Evolutionary conservation across 495 filamentous ascomycete species (phyloP), one percentile per base, ranked within the genome.

Genomic region (Penicillium turbatum): DNA sequence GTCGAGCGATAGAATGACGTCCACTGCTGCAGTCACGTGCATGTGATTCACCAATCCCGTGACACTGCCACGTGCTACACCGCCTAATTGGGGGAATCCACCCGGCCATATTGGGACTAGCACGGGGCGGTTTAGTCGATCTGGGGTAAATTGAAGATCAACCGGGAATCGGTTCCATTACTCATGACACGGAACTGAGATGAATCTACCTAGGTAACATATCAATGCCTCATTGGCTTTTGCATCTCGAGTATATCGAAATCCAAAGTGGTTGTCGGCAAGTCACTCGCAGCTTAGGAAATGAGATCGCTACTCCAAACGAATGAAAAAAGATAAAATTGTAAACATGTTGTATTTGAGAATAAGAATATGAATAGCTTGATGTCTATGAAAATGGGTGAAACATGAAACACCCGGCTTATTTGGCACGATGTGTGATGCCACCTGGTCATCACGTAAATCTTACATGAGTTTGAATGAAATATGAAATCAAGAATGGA

Each of bases 81-180:
- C 13, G 27, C 51, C 51, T 12, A 59, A 59, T 53, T 19, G 30
- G 1, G 30, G 11, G 17, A 13, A 34, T 27, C 48, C 48, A 16
- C 40, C 12, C 36, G 8, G 6, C 39, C 26, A 3, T 3, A 30
- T 30, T 53, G 16, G 42, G 51, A 44, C 41, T 47, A 46, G 51
- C n/a, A 16, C 35, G n/a, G 16, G 41, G 41, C 41, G 24, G 29
- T 44, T 56, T 34, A 30, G 56, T 35, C 34, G 53, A 62, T 62
- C 60, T 54, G 60, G 60, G 60, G 60, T 62, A 62, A 54, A 40
- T 26, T 51, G 37, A 36, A 39, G 49, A 54, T 56, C 42, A 3
- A 50, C 43, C 38, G 44, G n/a, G 15, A 50, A 26, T 6, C 7
- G 6, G 32, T 35, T 27, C 19, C 31, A 36, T 15, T 13, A 30